Conservation (phyloP, 805 yeast genomes). For the Pichia nakasei region DNA sequence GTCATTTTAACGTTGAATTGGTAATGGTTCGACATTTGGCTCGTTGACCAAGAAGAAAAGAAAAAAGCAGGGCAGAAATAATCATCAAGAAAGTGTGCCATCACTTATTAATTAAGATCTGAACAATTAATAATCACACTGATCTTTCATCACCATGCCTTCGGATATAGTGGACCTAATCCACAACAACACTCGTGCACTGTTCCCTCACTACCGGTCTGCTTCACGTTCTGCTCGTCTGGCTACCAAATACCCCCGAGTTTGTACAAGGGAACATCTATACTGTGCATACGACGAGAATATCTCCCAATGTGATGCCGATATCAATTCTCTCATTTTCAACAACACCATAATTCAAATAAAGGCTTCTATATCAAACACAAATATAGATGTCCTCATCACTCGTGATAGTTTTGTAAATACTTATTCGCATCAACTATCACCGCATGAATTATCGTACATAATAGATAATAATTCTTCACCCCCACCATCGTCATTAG, state of each 20-base stretch:
- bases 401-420: not conserved
- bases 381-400: not conserved
- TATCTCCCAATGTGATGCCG: not conserved
- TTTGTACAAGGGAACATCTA: not conserved
- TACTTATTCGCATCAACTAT: not conserved
- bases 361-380: not conserved
- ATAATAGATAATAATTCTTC: not conserved
- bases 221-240: not conserved
- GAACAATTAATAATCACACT: not conserved
- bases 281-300: not conserved
- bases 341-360: not conserved
- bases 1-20: conserved; percentile 79
- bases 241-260: not conserved
- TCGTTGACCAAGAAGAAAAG: too few relatives aligned
- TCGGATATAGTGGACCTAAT: not conserved
- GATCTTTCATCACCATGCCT: too few relatives aligned
- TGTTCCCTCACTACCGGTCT: not conserved
- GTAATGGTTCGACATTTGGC: conserved; percentile 38
- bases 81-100: not conserved
- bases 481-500: not conserved
- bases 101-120: not conserved
- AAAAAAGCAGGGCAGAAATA: too few relatives aligned
- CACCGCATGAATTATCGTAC: not conserved
- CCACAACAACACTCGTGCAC: not conserved
- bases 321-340: not conserved